A percentile compares a stretch with the other conserved stretches of the same genome.
phyloP scores from a whole-genome alignment of 169 alveolate species.

The Amoebophrya sp. region DNA sequence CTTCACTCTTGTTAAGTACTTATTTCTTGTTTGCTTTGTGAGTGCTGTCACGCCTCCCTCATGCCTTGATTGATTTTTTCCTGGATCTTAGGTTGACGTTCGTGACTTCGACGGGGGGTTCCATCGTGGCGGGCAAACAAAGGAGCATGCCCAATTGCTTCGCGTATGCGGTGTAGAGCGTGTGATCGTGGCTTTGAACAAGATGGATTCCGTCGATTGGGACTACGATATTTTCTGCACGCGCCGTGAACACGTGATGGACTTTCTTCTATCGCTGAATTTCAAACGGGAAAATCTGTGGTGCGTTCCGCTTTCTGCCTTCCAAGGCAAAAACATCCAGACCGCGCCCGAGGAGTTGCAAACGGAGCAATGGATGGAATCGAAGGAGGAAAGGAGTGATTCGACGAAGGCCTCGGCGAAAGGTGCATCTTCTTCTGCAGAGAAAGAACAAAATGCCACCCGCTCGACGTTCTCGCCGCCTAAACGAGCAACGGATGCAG shows the following conservation, averaged over 20 bases:
- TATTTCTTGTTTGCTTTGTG: background rate
- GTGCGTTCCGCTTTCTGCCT: conserved; percentile 41
- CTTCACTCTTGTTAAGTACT: background rate
- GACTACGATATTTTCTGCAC: background rate
- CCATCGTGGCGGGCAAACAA: conserved; percentile 72
- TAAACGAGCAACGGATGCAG: conserved; percentile 15
- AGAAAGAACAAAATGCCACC: background rate
- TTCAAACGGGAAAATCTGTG: conserved; percentile 1
- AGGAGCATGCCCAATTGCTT: conserved; percentile 78
- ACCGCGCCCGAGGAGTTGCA: background rate
- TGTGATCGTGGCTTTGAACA: conserved; percentile 74
- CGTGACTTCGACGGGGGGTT: conserved; percentile 41
- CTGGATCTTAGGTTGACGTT: background rate
- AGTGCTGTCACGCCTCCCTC: too few relatives aligned
- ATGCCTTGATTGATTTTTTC: too few relatives aligned
- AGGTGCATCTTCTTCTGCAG: background rate
- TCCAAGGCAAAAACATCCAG: conserved; percentile 36
- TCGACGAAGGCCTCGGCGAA: too few relatives aligned
- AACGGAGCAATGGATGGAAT: too few relatives aligned
- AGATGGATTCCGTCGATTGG: conserved; percentile 69
- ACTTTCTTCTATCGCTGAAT: conserved; percentile 26
- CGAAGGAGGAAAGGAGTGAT: too few relatives aligned
- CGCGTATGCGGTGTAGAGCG: conserved; percentile 71
- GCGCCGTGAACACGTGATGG: background rate
- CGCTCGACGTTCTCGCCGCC: background rate